phyloP scores from a whole-genome alignment of 164 flowering plant species.

The Macadamia tetraphylla region DNA sequence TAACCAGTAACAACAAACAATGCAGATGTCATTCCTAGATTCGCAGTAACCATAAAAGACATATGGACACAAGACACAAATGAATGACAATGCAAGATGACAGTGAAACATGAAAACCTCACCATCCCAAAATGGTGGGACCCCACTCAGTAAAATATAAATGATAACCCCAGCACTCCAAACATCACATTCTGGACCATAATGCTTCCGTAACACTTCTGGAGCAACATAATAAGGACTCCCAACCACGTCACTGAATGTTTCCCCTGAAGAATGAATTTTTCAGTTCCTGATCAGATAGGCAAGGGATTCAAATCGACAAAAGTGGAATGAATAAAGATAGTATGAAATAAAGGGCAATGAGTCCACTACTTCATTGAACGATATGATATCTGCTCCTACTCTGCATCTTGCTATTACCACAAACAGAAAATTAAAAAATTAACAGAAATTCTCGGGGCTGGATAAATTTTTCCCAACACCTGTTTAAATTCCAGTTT shows the following conservation, averaged over 20 bases:
- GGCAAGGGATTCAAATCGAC: background rate
- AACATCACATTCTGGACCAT: constrained; percentile 68
- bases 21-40: constrained; percentile 6
- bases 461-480: too few species aligned
- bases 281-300: constrained; percentile 6
- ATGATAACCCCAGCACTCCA: constrained; percentile 85
- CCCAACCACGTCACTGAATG: constrained; percentile 68
- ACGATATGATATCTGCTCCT: too few species aligned
- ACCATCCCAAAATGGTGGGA: constrained; percentile 89
- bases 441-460: too few species aligned
- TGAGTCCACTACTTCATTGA: too few species aligned
- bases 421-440: too few species aligned
- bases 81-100: background rate
- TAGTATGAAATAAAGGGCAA: background rate
- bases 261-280: constrained; percentile 37
- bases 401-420: too few species aligned
- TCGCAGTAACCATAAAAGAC: background rate
- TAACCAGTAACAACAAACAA: background rate
- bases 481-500: too few species aligned
- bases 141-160: constrained; percentile 70
- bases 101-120: constrained; percentile 12
- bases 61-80: background rate
- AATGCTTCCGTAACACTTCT: constrained; percentile 59
- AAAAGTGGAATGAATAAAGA: background rate
- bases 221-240: constrained; percentile 87